phyloP scores from a whole-genome alignment of 257 asterid genomes.

The Plantago ovata region DNA sequence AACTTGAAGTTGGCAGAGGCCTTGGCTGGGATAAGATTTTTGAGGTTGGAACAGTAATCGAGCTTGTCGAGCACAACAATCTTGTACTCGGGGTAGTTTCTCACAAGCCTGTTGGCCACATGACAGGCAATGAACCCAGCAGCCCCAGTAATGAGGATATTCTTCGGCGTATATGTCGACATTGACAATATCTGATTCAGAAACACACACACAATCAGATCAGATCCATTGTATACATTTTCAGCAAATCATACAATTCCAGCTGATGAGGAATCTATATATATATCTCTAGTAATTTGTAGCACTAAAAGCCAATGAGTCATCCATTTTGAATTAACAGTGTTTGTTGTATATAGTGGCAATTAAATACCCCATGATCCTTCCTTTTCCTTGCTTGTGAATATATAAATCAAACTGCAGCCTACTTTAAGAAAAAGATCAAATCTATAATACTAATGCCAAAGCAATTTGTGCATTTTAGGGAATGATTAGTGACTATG shows the following conservation, averaged over 20 bases:
- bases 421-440: no score
- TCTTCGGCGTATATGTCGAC: conserved; percentile 76
- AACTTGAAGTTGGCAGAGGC: conserved; percentile 81
- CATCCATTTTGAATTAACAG: no score
- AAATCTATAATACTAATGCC: no score
- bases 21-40: conserved; percentile 74
- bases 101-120: conserved; percentile 84
- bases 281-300: background rate
- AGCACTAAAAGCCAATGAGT: no score
- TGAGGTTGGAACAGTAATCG: conserved; percentile 87
- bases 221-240: background rate
- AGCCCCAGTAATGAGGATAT: conserved; percentile 97
- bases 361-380: no score
- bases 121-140: conserved; percentile 98
- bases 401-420: no score
- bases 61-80: conserved; percentile 94
- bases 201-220: conserved; percentile 6
- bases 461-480: no score
- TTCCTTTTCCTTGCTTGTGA: no score
- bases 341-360: no score
- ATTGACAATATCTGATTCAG: conserved; percentile 36
- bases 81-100: conserved; percentile 87
- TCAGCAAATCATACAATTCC: background rate
- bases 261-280: no score
- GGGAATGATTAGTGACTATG: no score